Base-by-base conservation (phyloP, 345 rosid genomes). In the Psidium guajava region DNA sequence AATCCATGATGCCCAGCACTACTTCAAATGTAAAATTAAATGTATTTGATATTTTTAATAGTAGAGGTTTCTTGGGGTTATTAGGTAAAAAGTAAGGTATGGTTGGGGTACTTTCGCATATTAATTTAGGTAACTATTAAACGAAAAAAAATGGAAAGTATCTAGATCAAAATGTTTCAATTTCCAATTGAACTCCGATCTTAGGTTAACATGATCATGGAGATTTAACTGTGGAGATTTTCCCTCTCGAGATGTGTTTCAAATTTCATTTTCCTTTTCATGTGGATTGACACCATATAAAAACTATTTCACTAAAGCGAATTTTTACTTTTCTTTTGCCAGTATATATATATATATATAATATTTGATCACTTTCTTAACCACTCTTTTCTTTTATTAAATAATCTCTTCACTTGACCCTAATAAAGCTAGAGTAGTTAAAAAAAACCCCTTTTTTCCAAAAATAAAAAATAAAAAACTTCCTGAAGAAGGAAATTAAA, bases 31-130 rank as follows among this genome's bases (percentile, higher is more conserved):
- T 27, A 61, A 61, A 27, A 61, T 61, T 6, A 4, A 36, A 28
- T 27, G 40, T 11, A 47, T 47, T 0, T 27, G 69, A 58, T 25
- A 58, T 5, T 58, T n/a, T 15, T n/a, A 14, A 27, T 27, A 0
- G 8, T 61, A 61, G 74, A 61, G 20, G 18, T n/a, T n/a, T 28
- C 1, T 47, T 47, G 74, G 14, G 21, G 74, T 27, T 61, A 27
- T 61, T 61, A 40, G 21, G 40, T 61, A 61, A 12, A 61, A 61
- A 14, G 28, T 61, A 18, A 3, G 36, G 36, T 36, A 36, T 36
- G 36, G 36, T 36, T 36, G 36, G 36, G 36, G 36, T 36, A 36
- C 36, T 36, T 36, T 36, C 36, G 36, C 36, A 36, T 36, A 36
- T 36, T 36, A 36, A 36, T 36, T 36, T 36, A 36, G 36, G 36